Percentiles rank a stretch among this genome's conserved stretches.
Conservation (phyloP, 441 rosid species). For the Bocquillonia castaneifolia region DNA sequence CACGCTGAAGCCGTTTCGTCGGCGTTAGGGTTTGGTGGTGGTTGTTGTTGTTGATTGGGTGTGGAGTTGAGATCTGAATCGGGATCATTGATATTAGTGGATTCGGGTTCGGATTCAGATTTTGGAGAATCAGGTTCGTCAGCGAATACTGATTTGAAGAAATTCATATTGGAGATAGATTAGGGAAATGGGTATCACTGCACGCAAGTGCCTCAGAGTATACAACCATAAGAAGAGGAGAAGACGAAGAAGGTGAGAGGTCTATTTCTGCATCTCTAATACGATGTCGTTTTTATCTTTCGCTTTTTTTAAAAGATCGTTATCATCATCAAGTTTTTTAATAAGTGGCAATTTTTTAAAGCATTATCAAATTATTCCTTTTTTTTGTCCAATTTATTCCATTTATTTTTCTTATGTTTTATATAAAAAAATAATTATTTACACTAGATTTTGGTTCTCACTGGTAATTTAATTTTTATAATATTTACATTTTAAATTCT, state of each 20-base stretch:
- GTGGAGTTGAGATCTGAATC: constrained; percentile 13
- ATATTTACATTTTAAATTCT: no score
- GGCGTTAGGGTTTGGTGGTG: constrained; percentile 5
- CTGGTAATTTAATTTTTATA: no score
- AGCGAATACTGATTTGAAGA: constrained; percentile 69
- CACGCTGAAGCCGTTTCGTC: constrained; percentile 21
- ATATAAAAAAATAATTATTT: no score
- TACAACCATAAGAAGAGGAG: background rate
- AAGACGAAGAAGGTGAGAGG: background rate
- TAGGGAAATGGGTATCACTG: background rate
- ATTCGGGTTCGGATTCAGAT: constrained; percentile 29
- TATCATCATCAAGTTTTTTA: no score
- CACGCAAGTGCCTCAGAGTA: background rate
- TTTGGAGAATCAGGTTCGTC: constrained; percentile 40
- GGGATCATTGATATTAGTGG: constrained; percentile 22
- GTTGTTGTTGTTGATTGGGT: background rate
- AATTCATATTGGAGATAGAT: constrained; percentile 35
- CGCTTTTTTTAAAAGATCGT: background rate
- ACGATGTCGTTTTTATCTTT: no score
- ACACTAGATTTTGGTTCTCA: no score
- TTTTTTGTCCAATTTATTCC: no score
- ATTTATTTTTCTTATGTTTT: no score
- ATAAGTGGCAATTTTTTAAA: no score
- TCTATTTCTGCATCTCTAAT: background rate
- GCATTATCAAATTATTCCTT: no score